Evolutionary conservation across 148 eudicot genomes (phyloP).

Genomic region (Agrostemma githago): DNA sequence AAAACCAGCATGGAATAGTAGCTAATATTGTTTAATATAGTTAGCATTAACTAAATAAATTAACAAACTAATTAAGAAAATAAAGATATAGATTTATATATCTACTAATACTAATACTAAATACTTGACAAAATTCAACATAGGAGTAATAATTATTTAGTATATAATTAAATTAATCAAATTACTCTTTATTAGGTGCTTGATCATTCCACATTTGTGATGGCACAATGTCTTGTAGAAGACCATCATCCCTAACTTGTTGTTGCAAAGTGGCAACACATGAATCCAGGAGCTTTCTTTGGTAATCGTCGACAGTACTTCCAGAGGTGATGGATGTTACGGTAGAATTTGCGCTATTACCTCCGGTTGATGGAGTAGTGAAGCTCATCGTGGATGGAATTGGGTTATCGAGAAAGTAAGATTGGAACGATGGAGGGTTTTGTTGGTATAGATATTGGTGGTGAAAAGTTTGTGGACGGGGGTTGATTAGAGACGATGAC

Average conservation of each 20-base stretch:
- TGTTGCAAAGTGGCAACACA: conserved; percentile 13
- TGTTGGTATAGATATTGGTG: conserved; percentile 16
- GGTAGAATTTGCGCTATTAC: background rate
- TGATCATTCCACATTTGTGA: conserved; percentile 48
- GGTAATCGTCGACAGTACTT: background rate
- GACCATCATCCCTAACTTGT: conserved; percentile 52
- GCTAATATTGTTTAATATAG: conserved; percentile 6
- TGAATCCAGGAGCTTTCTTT: background rate
- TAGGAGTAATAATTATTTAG: background rate
- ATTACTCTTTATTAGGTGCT: conserved; percentile 30
- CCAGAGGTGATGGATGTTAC: background rate
- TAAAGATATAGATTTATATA: background rate
- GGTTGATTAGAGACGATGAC: conserved; percentile 11
- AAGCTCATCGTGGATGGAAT: conserved; percentile 13
- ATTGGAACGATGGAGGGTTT: conserved; percentile 14
- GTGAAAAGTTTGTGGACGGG: conserved; percentile 3
- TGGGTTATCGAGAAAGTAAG: conserved; percentile 17
- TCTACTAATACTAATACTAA: background rate
- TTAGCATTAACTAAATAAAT: background rate
- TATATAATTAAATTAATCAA: background rate
- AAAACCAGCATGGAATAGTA: background rate
- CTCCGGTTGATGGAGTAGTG: conserved; percentile 9
- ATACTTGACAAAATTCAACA: conserved; percentile 10
- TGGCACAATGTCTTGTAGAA: conserved; percentile 68
- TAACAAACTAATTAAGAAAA: conserved; percentile 9